Base-by-base conservation (phyloP, 2,329 filamentous ascomycete genomes). In the Trichothecium sympodiale region DNA sequence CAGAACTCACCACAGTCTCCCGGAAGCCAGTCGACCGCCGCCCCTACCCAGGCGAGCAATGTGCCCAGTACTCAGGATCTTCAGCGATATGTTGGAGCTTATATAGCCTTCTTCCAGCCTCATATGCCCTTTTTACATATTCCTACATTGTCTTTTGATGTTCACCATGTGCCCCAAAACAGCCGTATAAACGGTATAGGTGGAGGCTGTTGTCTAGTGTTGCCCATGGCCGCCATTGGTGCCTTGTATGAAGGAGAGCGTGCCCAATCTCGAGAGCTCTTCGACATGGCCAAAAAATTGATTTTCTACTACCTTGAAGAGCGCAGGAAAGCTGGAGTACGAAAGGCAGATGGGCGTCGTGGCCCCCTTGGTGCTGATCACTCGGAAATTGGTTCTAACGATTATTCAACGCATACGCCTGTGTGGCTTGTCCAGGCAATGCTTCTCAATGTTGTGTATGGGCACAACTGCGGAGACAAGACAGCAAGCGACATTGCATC, bases 401-500 rank as follows among this genome's bases (percentile, higher is more conserved):
- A 25, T 25, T 10, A 10, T 6, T 25, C 20, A 10, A 25, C 20
- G 20, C 77, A 85, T 45, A 89, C 88, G 3, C 89, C 89, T 1
- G 69, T 95, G 29, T 96, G 89, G 88, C 70, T 98, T 17, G 87
- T 96, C 13, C 91, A 96, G 58, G 86, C 89, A 1, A 96, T 96
- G 89, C 67, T 96, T 8, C 69, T 98, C 34, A 96, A 94, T 53
- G 84, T 96, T 27, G 83, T 95, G 13, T 96, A 94, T 53, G 89
- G 89, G 12, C 85, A 95, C 56, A 93, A 94, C 46, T 94, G 87
- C 54, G 86, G 84, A 27, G 89, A 96, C 55, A 89, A 93, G 61
- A 80, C 78, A 36, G 83, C 86, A 16, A 86, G 84, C 41, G 87
- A 95, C 53, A 93, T 94, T 50, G 89, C 89, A 1, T 88, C 82